These are phyloP conservation scores for Aspergillus affinis DNA, from an alignment of 495 filamentous ascomycete genomes.

Conservation along the genomic window DNA sequence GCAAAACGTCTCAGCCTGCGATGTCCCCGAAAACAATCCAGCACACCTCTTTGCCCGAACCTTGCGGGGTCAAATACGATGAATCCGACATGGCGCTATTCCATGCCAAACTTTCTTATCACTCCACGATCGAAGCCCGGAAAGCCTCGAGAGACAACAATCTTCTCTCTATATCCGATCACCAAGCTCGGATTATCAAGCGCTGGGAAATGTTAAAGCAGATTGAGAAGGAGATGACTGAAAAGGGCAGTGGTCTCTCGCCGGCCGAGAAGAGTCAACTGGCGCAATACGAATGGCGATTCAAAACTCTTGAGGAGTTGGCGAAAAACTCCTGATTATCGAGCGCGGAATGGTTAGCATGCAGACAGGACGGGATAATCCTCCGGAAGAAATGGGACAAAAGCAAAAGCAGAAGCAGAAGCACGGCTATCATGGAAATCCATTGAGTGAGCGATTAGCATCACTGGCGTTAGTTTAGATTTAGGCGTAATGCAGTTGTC, in stretches of 20 bases:
- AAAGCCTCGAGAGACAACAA: constrained; percentile 37
- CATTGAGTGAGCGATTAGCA: constrained; percentile 19
- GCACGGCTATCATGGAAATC: not conserved
- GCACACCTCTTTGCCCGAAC: constrained; percentile 35
- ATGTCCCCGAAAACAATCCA: constrained; percentile 33
- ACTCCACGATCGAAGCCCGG: constrained; percentile 41
- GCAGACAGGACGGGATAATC: constrained; percentile 5
- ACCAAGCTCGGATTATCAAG: constrained; percentile 38
- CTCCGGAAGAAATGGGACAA: not conserved
- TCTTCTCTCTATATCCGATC: constrained; percentile 37
- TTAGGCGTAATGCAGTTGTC: constrained; percentile 14
- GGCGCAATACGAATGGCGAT: constrained; percentile 43
- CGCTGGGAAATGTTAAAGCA: constrained; percentile 43
- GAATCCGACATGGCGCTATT: constrained; percentile 47
- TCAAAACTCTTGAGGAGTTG: constrained; percentile 36
- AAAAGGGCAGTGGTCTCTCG: constrained; percentile 33
- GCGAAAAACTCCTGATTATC: constrained; percentile 21
- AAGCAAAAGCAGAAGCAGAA: not conserved
- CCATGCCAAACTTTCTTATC: constrained; percentile 39
- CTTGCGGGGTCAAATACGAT: constrained; percentile 41
- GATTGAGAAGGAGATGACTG: constrained; percentile 36
- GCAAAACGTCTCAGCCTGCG: not conserved
- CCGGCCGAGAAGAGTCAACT: constrained; percentile 37
- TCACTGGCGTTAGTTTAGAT: constrained; percentile 37
- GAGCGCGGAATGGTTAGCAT: constrained; percentile 9